phyloP scores from a whole-genome alignment of 169 alveolate species.

The Sarcocystis neurona region DNA sequence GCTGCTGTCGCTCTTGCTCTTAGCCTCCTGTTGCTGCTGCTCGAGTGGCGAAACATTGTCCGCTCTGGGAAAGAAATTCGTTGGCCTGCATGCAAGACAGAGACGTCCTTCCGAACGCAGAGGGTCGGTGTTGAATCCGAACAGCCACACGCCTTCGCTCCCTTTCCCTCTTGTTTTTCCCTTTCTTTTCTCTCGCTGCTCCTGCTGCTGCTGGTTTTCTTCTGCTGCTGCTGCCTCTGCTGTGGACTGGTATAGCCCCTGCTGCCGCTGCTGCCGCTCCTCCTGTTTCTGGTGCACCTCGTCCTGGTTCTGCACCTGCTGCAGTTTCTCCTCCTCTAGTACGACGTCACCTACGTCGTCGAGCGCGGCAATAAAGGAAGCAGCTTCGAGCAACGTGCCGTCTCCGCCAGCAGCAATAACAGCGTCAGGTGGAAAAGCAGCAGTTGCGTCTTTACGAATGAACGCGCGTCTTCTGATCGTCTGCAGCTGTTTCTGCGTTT shows the following conservation, averaged over 20 bases:
- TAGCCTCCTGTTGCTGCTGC: neutral
- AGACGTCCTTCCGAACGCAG: conserved; percentile 76
- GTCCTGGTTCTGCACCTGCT: neutral
- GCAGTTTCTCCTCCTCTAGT: neutral
- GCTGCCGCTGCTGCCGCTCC: neutral
- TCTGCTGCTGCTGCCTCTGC: neutral
- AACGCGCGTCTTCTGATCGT: neutral
- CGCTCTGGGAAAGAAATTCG: neutral
- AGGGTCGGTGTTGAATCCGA: conserved; percentile 81
- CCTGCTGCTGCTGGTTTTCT: neutral
- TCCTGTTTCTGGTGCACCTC: neutral
- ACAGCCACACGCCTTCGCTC: conserved; percentile 56
- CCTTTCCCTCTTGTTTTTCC: neutral
- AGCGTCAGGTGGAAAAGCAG: conserved; percentile 60
- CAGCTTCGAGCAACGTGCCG: conserved; percentile 82
- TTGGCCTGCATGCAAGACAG: conserved; percentile 51
- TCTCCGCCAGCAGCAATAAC: conserved; percentile 77
- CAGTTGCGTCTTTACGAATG: neutral
- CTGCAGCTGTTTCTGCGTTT: neutral
- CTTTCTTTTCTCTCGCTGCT: neutral
- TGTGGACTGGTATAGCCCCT: neutral
- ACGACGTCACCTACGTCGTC: neutral
- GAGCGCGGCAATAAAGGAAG: conserved; percentile 74
- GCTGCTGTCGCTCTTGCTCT: neutral
- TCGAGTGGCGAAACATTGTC: neutral